A percentile compares a stretch with the other conserved stretches of the same genome.
These are phyloP conservation scores for Immersiella caudata DNA, from an alignment of 495 filamentous ascomycete species.

Conservation along the genomic window DNA sequence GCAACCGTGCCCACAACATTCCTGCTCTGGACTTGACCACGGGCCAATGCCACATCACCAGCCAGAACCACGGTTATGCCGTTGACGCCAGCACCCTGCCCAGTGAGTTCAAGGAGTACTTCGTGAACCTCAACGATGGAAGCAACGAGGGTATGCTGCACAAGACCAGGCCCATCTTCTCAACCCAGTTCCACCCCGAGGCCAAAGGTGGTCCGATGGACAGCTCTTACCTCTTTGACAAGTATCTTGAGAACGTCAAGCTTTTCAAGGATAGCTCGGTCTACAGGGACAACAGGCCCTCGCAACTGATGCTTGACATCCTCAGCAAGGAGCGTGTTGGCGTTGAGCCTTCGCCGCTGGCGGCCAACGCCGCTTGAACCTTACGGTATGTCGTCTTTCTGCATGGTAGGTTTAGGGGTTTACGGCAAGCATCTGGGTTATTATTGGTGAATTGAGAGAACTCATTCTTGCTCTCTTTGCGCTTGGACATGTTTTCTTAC, in stretches of 20 bases:
- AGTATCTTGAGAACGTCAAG: conserved; percentile 85
- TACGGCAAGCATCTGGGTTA: conserved; percentile 12
- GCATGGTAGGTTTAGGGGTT: conserved; percentile 14
- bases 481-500: neutral
- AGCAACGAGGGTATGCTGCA: conserved; percentile 97
- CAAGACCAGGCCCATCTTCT: conserved; percentile 94
- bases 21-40: conserved; percentile 92
- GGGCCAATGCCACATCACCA: conserved; percentile 96
- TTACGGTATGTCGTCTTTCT: conserved; percentile 1
- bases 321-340: conserved; percentile 92
- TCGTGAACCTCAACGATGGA: conserved; percentile 94
- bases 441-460: neutral
- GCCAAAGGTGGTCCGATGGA: conserved; percentile 95
- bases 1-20: conserved; percentile 98
- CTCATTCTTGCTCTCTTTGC: neutral
- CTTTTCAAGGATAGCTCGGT: conserved; percentile 84
- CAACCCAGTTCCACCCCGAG: conserved; percentile 97
- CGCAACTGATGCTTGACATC: conserved; percentile 84
- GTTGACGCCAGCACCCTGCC: conserved; percentile 85
- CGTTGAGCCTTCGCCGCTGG: conserved; percentile 67
- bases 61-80: conserved; percentile 98
- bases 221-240: conserved; percentile 91
- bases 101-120: conserved; percentile 92
- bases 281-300: conserved; percentile 77
- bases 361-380: conserved; percentile 39